These are phyloP conservation scores for Candida schatavii DNA, from an alignment of 805 yeast genomes.

Conservation along the genomic window DNA sequence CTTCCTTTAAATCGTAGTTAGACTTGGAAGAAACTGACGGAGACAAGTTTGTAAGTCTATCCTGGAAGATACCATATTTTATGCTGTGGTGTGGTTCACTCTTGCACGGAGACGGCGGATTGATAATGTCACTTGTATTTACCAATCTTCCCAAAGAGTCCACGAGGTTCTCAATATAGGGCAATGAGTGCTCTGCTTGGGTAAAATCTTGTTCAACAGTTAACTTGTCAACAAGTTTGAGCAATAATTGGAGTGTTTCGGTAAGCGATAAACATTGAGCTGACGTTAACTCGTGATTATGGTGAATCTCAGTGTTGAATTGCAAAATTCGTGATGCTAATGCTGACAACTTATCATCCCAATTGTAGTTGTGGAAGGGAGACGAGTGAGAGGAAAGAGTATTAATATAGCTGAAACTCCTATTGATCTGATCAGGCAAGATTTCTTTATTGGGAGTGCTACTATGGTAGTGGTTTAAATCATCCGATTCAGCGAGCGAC, in stretches of 20 bases:
- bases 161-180: background rate
- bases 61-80: conserved; percentile 11
- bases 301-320: background rate
- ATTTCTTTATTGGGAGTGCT: background rate
- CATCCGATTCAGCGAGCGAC: background rate
- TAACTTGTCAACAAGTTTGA: background rate
- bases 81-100: conserved; percentile 9
- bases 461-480: background rate
- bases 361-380: background rate
- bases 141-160: background rate
- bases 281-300: background rate
- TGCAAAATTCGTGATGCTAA: background rate
- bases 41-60: conserved; percentile 9
- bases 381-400: background rate
- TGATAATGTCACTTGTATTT: background rate
- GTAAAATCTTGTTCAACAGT: background rate
- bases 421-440: background rate
- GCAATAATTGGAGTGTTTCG: background rate
- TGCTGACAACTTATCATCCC: background rate
- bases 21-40: conserved; percentile 13
- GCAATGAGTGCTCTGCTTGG: background rate
- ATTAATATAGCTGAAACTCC: background rate
- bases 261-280: background rate
- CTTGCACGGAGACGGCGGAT: background rate
- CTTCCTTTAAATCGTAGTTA: conserved; percentile 5